Base-by-base conservation (phyloP, 108 stramenopile genomes). In the Skeletonema tropicum region DNA sequence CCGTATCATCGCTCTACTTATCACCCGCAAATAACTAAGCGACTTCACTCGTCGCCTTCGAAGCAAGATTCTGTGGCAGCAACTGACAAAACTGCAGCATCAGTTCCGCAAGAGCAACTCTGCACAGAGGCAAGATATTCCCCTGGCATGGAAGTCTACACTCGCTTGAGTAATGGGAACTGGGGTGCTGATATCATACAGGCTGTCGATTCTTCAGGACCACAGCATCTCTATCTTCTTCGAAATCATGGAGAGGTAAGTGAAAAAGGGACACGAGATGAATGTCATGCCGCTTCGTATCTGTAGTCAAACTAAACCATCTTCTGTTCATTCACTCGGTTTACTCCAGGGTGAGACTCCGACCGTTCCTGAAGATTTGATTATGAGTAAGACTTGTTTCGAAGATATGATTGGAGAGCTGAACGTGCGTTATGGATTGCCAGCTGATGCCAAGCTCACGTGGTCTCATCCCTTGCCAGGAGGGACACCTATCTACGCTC, bases 81-180 rank as follows among this genome's bases (percentile, higher is more conserved):
- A 55, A 21, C 19, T 55, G 23, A 1, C 23, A 23, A 1, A 29
- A 2, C 26, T 29, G 26, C 19, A 55, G 8, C 3, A n/a, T 45
- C 23, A 55, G 23, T 55, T 21, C 52, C 19, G 52, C 52, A 55
- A 23, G 52, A 55, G 2, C 42, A 45, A n/a, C 42, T 45, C n/a
- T 55, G 52, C 23, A 55, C 23, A 55, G 52, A 55, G 25, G 42
- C 42, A 45, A 25, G 23, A 2, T 55, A 55, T 23, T n/a, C 58
- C 11, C 64, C 70, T 41, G 77, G 69, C 1, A 78, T 78, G 77
- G 60, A 70, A 13, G 70, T 78, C 21, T 78, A 71, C 36, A 63
- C 77, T 21, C 70, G 70, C 17, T 23, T 13, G 29, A 46, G 25
- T 11, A 49, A 58, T 38, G 26, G 31, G 17, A 38, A 32, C 6